Evolutionary conservation across 2,329 filamentous ascomycete species (phyloP).

Genomic region (Monilinia fructigena): DNA sequence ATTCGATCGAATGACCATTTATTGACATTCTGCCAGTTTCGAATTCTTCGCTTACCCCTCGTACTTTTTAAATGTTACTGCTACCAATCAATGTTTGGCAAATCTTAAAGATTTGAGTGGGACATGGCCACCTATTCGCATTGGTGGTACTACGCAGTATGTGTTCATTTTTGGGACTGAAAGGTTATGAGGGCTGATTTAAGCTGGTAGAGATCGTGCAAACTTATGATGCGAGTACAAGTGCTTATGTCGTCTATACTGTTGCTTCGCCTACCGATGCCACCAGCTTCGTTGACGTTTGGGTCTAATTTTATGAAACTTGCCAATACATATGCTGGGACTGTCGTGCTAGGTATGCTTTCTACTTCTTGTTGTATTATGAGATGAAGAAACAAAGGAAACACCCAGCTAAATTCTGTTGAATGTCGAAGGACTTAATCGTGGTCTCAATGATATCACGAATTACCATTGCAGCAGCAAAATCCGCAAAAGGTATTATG

Average conservation of each 20-base stretch:
- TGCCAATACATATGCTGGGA: conserved; percentile 49
- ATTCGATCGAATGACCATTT: neutral
- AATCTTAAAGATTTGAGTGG: conserved; percentile 53
- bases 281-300: conserved; percentile 51
- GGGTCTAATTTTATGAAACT: conserved; percentile 53
- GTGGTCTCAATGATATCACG: conserved; percentile 51
- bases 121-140: conserved; percentile 53
- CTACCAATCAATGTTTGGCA: conserved; percentile 51
- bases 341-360: conserved; percentile 47
- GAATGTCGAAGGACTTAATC: conserved; percentile 46
- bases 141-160: conserved; percentile 57
- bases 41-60: conserved; percentile 58
- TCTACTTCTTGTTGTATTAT: neutral
- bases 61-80: conserved; percentile 52
- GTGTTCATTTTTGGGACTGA: conserved; percentile 12
- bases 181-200: neutral
- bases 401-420: conserved; percentile 5
- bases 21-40: conserved; percentile 41
- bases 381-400: neutral
- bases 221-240: conserved; percentile 48
- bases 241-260: conserved; percentile 50
- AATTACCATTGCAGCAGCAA: conserved; percentile 55
- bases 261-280: conserved; percentile 50
- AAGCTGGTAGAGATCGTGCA: conserved; percentile 47
- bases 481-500: conserved; percentile 46